Conservation (phyloP, 2,329 filamentous ascomycete genomes). For the Claviceps maximensis region DNA sequence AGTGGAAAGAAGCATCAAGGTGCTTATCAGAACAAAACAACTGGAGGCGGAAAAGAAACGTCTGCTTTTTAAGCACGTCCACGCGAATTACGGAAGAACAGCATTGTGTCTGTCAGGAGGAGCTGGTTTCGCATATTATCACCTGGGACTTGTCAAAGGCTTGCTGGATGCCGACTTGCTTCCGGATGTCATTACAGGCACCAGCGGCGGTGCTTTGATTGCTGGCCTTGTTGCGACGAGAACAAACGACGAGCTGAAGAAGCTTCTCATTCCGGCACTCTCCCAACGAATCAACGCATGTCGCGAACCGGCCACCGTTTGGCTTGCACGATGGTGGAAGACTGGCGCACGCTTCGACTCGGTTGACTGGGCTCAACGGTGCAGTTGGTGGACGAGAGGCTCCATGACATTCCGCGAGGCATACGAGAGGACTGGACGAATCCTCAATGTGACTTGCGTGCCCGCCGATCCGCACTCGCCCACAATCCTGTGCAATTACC, state of each 20-base stretch:
- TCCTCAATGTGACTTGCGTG: constrained; percentile 91
- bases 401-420: constrained; percentile 92
- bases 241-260: constrained; percentile 80
- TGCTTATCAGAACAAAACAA: constrained; percentile 55
- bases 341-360: constrained; percentile 92
- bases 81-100: constrained; percentile 83
- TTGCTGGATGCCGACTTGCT: constrained; percentile 74
- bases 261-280: constrained; percentile 75
- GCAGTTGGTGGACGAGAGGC: constrained; percentile 81
- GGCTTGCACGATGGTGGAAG: constrained; percentile 75
- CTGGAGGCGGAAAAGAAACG: constrained; percentile 63
- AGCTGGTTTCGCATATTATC: constrained; percentile 91
- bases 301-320: constrained; percentile 60
- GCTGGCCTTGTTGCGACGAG: constrained; percentile 78
- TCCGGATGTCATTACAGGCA: constrained; percentile 91
- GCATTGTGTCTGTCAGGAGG: constrained; percentile 88
- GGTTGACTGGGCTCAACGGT: constrained; percentile 75
- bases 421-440: constrained; percentile 83
- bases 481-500: constrained; percentile 85
- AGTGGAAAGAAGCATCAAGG: constrained; percentile 53
- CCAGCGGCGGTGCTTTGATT: constrained; percentile 83
- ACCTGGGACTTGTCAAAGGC: constrained; percentile 85
- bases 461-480: constrained; percentile 90
- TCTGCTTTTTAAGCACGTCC: constrained; percentile 71
- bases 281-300: constrained; percentile 76